phyloP scores from a whole-genome alignment of 768 basidiomycete genomes.

The Trametopsis cervina region DNA sequence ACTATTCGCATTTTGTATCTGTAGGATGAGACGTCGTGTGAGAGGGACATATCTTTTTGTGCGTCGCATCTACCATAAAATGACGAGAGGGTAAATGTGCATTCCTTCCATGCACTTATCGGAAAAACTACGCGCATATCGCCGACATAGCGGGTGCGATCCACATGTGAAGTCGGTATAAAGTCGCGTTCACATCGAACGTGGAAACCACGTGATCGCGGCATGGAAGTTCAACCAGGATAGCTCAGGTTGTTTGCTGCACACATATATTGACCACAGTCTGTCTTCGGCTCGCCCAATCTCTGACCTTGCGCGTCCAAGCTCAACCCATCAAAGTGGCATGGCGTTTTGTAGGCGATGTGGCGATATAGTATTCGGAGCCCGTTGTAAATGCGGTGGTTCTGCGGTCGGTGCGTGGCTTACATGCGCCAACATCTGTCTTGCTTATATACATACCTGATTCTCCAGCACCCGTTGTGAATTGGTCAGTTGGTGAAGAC shows the following conservation, averaged over 20 bases:
- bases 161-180: too few species aligned
- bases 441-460: neutral
- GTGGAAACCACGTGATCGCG: slow-evolving; percentile 15
- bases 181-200: neutral
- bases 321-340: neutral
- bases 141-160: too few species aligned
- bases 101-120: too few species aligned
- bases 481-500: slow-evolving; percentile 48
- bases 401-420: slow-evolving; percentile 61
- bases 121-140: too few species aligned
- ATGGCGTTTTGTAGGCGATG: slow-evolving; percentile 88
- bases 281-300: neutral
- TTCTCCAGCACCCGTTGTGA: slow-evolving; percentile 54
- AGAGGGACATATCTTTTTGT: too few species aligned
- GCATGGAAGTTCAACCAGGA: slow-evolving; percentile 4
- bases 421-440: neutral
- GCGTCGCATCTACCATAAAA: too few species aligned
- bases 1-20: too few species aligned
- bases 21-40: too few species aligned
- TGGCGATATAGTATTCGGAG: slow-evolving; percentile 69
- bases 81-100: too few species aligned
- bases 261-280: neutral
- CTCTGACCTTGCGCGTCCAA: neutral
- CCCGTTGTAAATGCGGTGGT: slow-evolving; percentile 78
- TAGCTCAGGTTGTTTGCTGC: neutral